Evolutionary conservation across 139 green algal genomes (phyloP), one percentile per base, ranked within the genome.

Genomic region (Ostreobium quekettii): DNA sequence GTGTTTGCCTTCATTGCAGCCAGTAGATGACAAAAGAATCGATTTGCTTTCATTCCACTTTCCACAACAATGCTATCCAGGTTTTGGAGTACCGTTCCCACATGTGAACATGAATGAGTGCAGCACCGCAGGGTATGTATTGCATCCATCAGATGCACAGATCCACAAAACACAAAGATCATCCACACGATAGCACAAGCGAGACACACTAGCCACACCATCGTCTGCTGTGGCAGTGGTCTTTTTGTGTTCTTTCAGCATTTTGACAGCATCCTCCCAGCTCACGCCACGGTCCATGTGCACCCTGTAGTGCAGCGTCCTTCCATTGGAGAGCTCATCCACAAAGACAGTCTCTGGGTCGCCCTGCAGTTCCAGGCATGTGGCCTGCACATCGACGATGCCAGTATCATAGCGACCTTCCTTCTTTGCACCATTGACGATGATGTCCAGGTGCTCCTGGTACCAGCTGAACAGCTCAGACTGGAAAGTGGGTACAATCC

Each of bases 211-310:
- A 26, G 19, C 42, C 11, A 19, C 42, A 53, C 42, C 42, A 26
- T 53, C 15, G 19, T 53, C 42, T 26, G 42, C 64, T 22, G 63
- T 42, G 0, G 47, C 49, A 2, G 42, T 57, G 19, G 6, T 19
- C 29, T 60, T 24, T 30, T 60, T 36, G 48, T 72, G 60, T 32
- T 57, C 15, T 36, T 73, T 66, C 64, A 86, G 71, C 56, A 76
- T 47, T 58, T 36, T 24, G 32, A 46, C 26, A 2, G 81, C 76
- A 2, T 60, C 61, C 4, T 70, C 67, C 71, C 70, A 87, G 58
- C 70, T 64, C 36, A 84, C 33, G 15, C 82, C 82, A 1, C 82
- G 53, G 67, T 87, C 82, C 32, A 86, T 46, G 39, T 72, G 37
- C 1, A 86, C 37, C 1, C 48, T 64, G 56, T 80, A 78, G n/a